Percentiles rank a stretch among this genome's conserved stretches.
These are phyloP conservation scores for Tylopilus balloui DNA, from an alignment of 768 basidiomycete species.

Conservation along the genomic window DNA sequence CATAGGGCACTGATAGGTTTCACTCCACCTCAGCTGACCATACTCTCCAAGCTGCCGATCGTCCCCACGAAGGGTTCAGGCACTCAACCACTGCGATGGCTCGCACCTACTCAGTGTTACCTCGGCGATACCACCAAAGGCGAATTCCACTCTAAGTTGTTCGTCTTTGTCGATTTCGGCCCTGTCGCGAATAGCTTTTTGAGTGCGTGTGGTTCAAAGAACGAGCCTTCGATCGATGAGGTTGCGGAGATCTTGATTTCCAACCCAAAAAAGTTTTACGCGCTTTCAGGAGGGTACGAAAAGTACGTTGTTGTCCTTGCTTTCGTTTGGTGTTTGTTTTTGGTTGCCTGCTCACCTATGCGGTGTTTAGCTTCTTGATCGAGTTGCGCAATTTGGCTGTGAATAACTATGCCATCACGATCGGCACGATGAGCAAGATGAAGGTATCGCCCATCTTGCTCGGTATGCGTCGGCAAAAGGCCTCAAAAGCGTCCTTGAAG, in stretches of 20 bases:
- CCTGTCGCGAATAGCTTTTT: not conserved
- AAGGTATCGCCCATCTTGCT: constrained; percentile 67
- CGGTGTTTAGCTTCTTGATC: constrained; percentile 57
- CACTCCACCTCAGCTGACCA: not conserved
- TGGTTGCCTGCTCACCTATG: not conserved
- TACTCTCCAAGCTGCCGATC: not conserved
- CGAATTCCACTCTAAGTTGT: not conserved
- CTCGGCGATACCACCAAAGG: not conserved
- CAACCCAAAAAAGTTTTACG: not conserved
- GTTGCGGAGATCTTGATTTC: not conserved
- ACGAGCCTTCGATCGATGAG: not conserved
- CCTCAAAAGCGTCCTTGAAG: constrained; percentile 12
- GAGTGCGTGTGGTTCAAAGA: not conserved
- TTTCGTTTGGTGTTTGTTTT: not conserved
- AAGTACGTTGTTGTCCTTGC: not conserved
- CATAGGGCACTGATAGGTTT: not conserved
- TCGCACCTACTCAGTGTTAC: not conserved
- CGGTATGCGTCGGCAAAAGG: constrained; percentile 58
- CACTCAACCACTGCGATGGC: not conserved
- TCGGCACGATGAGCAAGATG: constrained; percentile 54
- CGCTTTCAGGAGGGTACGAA: not conserved
- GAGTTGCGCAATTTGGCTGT: constrained; percentile 85
- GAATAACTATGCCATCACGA: constrained; percentile 50
- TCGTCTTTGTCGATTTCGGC: constrained; percentile 3
- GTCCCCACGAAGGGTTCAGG: not conserved